Base-by-base conservation (phyloP, 2,329 filamentous ascomycete species). In the Fusarium armeniacum region DNA sequence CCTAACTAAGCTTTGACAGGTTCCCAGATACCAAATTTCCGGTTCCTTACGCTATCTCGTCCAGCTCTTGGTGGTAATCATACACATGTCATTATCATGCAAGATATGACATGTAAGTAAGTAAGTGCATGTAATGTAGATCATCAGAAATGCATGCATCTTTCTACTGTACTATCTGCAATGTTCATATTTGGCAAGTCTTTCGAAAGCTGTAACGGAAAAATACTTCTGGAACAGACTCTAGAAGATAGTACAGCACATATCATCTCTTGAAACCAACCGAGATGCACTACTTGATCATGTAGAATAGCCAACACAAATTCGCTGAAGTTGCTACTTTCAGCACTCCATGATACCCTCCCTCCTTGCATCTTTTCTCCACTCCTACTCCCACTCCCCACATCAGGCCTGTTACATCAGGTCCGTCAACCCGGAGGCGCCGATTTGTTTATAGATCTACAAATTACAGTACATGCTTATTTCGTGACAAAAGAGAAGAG, bases 251-350 rank as follows among this genome's bases (percentile, higher is more conserved):
- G 33, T 12, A 16, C 49, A 51, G 12, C 33, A 40, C 18, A 40
- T 28, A 26, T 16, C 26, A 15, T 35, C 24, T 51, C 24, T 51
- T 55, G 52, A 46, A 55, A 55, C 52, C 20, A 47, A 15, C 32
- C 13, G 41, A 49, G 13, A 28, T 35, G 12, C 18, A 54, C 24
- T 41, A 33, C 52, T 38, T n/a, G 28, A 44, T 41, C 9, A 20
- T 24, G 24, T 43, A 30, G 33, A 46, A 30, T 43, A 32, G 33
- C 32, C 40, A 65, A 59, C 18, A 51, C 47, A 53, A 43, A 47
- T 38, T 65, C 62, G 53, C 62, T 43, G 53, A n/a, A 65, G 36
- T 65, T 65, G 35, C 53, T 36, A 11, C 35, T 59, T 65, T 53
- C 5, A 65, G 61, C 52, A 22, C 26, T 47, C 30, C 11, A 55